Conservation (phyloP, 495 filamentous ascomycete species). For the Hypoxylon crocopeplum region DNA sequence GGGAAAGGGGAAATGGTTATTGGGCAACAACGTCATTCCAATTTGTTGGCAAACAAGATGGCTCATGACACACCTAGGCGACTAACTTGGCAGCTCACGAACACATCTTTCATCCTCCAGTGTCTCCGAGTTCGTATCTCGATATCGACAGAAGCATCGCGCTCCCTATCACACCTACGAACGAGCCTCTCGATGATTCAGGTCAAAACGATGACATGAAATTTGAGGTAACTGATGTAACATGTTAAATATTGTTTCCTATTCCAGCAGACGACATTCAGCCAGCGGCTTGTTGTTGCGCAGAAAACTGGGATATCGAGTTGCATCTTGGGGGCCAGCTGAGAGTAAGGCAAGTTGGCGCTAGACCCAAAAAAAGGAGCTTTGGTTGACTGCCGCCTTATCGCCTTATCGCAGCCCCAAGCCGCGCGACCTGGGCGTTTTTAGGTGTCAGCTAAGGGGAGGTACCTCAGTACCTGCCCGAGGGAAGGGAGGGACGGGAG, state of each 20-base stretch:
- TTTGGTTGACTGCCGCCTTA: slow-evolving; percentile 17
- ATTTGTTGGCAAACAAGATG: not conserved
- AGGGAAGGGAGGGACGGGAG: not conserved
- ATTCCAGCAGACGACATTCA: not conserved
- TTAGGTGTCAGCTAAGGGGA: not conserved
- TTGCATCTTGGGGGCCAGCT: slow-evolving; percentile 41
- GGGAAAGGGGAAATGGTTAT: not conserved
- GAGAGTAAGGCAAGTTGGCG: slow-evolving; percentile 41
- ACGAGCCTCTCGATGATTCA: not conserved
- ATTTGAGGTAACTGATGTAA: too few relatives aligned
- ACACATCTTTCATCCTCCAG: not conserved
- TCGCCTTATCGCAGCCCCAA: slow-evolving; percentile 36
- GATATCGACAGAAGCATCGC: not conserved
- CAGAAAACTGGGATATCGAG: slow-evolving; percentile 11
- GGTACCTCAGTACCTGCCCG: slow-evolving; percentile 2
- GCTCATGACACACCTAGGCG: not conserved
- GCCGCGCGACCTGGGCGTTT: slow-evolving; percentile 4
- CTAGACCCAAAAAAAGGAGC: slow-evolving; percentile 13
- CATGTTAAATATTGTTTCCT: not conserved
- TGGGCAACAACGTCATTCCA: slow-evolving; percentile 1
- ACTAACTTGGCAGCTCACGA: not conserved
- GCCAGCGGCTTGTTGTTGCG: slow-evolving; percentile 7
- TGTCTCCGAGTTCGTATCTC: not conserved
- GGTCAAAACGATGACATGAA: too few relatives aligned
- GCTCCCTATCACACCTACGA: not conserved